These are phyloP conservation scores for Torulaspora globosa DNA, from an alignment of 1,139 yeast genomes.

Conservation along the genomic window DNA sequence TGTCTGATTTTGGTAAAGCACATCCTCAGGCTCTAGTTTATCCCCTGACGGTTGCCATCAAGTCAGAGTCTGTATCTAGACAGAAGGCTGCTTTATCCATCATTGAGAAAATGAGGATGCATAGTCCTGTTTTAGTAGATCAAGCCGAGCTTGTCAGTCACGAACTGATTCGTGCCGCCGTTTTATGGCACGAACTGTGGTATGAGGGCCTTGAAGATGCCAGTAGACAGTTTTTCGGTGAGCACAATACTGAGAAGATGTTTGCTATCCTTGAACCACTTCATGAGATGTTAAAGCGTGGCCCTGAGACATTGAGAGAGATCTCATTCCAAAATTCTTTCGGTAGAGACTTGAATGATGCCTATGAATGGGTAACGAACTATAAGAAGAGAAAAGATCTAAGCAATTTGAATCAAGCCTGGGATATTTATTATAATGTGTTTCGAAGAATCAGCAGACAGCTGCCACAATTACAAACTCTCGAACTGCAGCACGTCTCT, in stretches of 20 bases:
- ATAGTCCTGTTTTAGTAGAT: conserved; percentile 77
- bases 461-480: conserved; percentile 76
- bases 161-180: conserved; percentile 91
- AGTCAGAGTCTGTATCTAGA: conserved; percentile 84
- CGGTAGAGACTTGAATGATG: conserved; percentile 90
- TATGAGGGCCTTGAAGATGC: conserved; percentile 97
- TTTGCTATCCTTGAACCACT: conserved; percentile 85
- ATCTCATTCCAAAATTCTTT: conserved; percentile 89
- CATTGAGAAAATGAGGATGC: conserved; percentile 86
- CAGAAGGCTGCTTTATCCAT: conserved; percentile 90
- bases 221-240: conserved; percentile 87
- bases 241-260: conserved; percentile 92
- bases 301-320: conserved; percentile 91
- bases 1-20: conserved; percentile 86
- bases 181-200: conserved; percentile 98
- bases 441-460: conserved; percentile 88
- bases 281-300: conserved; percentile 74
- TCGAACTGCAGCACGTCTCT: conserved; percentile 90
- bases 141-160: conserved; percentile 93
- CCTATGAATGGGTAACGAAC: conserved; percentile 88
- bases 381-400: conserved; percentile 81
- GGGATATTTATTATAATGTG: conserved; percentile 94
- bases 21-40: conserved; percentile 97
- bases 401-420: conserved; percentile 89
- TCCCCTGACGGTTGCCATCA: conserved; percentile 93